Evolutionary conservation across 257 asterid species (phyloP).

Genomic region (Solanum peruvianum): DNA sequence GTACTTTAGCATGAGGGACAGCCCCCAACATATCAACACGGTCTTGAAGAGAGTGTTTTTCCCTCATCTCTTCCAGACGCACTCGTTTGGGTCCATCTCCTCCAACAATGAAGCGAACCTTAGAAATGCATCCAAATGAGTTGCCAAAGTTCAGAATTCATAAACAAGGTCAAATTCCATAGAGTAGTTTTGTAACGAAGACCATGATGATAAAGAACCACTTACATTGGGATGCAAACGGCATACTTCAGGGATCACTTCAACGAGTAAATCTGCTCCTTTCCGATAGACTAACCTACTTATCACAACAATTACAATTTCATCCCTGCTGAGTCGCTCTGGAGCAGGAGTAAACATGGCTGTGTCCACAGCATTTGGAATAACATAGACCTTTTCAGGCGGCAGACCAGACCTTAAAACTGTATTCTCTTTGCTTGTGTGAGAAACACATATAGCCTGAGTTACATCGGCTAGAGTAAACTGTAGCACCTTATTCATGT

Average conservation of each 20-base stretch:
- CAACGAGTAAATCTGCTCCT: conserved; percentile 94
- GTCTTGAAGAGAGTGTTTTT: conserved; percentile 93
- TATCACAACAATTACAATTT: conserved; percentile 75
- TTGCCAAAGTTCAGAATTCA: neutral
- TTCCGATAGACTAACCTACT: conserved; percentile 92
- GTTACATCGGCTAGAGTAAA: conserved; percentile 91
- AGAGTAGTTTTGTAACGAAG: neutral
- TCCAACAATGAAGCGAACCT: conserved; percentile 93
- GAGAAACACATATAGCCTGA: conserved; percentile 96
- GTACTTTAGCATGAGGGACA: conserved; percentile 95
- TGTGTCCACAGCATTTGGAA: conserved; percentile 96
- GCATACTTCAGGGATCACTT: conserved; percentile 91
- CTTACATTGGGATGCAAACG: conserved; percentile 72
- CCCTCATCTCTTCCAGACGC: conserved; percentile 95
- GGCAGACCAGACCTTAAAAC: conserved; percentile 90
- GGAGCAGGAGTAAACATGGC: conserved; percentile 52
- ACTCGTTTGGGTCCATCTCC: conserved; percentile 99
- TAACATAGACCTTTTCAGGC: conserved; percentile 88
- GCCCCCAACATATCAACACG: conserved; percentile 98
- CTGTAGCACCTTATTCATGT: conserved; percentile 95
- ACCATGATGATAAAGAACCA: neutral
- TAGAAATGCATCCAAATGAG: conserved; percentile 6
- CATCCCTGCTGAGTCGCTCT: conserved; percentile 31
- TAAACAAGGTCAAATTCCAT: neutral
- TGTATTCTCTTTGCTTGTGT: conserved; percentile 89